These are phyloP conservation scores for Priceomyces melissophilus DNA, from an alignment of 805 yeast species.

Conservation along the genomic window DNA sequence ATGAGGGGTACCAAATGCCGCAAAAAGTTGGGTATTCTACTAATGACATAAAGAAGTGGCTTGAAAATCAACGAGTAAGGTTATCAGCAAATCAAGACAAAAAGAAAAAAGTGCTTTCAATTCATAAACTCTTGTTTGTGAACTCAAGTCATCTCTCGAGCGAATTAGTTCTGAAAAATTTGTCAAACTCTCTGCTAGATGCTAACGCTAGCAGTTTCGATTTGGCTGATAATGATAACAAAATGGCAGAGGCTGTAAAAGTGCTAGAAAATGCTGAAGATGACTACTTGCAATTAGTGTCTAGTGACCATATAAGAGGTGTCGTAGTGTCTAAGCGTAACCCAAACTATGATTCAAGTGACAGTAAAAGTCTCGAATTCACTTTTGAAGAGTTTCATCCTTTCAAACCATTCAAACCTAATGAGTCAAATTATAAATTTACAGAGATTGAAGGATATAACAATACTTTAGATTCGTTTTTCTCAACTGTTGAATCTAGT, in stretches of 20 bases:
- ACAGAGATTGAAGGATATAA: slow-evolving; percentile 64
- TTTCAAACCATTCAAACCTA: slow-evolving; percentile 48
- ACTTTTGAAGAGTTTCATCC: slow-evolving; percentile 70
- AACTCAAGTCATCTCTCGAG: slow-evolving; percentile 74
- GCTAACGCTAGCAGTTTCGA: slow-evolving; percentile 39
- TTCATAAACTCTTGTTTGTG: slow-evolving; percentile 67
- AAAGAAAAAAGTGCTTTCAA: slow-evolving; percentile 48
- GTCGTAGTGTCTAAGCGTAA: slow-evolving; percentile 63
- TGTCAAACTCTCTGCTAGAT: slow-evolving; percentile 45
- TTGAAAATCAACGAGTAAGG: slow-evolving; percentile 27
- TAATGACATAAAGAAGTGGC: slow-evolving; percentile 39
- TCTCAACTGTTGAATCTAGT: slow-evolving; percentile 80
- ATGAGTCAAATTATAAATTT: slow-evolving; percentile 27
- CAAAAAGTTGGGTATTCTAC: slow-evolving; percentile 19
- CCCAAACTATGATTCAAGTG: slow-evolving; percentile 41
- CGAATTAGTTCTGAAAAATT: slow-evolving; percentile 64
- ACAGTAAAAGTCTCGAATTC: slow-evolving; percentile 39
- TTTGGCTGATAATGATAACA: slow-evolving; percentile 21
- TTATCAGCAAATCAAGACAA: slow-evolving; percentile 16
- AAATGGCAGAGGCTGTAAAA: slow-evolving; percentile 28
- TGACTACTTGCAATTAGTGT: slow-evolving; percentile 37
- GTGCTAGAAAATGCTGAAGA: slow-evolving; percentile 48
- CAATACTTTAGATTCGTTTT: slow-evolving; percentile 76
- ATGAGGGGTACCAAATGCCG: slow-evolving; percentile 5
- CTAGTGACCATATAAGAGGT: slow-evolving; percentile 44